Conservation (phyloP, 78 protist species). For the Dictyostelium intermedium region DNA sequence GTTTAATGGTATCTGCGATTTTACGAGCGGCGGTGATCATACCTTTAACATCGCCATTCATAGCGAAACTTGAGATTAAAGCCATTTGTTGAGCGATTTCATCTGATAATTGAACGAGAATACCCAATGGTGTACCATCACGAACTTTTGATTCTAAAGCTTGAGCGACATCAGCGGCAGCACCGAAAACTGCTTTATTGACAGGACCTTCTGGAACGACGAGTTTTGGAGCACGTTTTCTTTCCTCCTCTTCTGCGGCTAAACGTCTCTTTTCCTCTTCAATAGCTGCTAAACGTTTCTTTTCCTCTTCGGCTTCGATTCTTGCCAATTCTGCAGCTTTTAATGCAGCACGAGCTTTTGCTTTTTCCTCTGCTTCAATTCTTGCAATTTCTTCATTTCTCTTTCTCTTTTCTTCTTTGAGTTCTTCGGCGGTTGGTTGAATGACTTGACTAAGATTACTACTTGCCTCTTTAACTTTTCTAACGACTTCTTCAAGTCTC, state of each 20-base stretch:
- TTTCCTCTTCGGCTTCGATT: slow-evolving; percentile 16
- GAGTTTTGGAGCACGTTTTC: slow-evolving; percentile 47
- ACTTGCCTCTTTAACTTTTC: slow-evolving; percentile 54
- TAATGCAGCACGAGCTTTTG: background rate
- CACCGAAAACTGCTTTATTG: slow-evolving; percentile 61
- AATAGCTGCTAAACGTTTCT: background rate
- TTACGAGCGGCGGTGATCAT: slow-evolving; percentile 69
- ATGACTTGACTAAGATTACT: slow-evolving; percentile 15
- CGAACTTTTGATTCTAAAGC: slow-evolving; percentile 59
- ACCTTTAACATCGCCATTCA: slow-evolving; percentile 78
- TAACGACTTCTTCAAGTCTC: slow-evolving; percentile 6
- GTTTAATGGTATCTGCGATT: slow-evolving; percentile 59
- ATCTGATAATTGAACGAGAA: slow-evolving; percentile 46
- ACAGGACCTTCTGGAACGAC: slow-evolving; percentile 68
- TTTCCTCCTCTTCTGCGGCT: background rate
- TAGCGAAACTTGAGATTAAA: slow-evolving; percentile 27
- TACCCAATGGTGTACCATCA: slow-evolving; percentile 70
- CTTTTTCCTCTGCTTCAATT: background rate
- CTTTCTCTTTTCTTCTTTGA: slow-evolving; percentile 2
- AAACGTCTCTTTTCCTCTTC: background rate
- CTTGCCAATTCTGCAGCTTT: background rate
- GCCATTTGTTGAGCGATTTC: slow-evolving; percentile 75
- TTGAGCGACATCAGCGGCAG: slow-evolving; percentile 56
- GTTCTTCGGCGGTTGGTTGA: slow-evolving; percentile 70
- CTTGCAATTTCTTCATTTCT: slow-evolving; percentile 33